Evolutionary conservation across 2,329 filamentous ascomycete genomes (phyloP), one percentile per base, ranked within the genome.

Genomic region (Rosellinia necatrix): DNA sequence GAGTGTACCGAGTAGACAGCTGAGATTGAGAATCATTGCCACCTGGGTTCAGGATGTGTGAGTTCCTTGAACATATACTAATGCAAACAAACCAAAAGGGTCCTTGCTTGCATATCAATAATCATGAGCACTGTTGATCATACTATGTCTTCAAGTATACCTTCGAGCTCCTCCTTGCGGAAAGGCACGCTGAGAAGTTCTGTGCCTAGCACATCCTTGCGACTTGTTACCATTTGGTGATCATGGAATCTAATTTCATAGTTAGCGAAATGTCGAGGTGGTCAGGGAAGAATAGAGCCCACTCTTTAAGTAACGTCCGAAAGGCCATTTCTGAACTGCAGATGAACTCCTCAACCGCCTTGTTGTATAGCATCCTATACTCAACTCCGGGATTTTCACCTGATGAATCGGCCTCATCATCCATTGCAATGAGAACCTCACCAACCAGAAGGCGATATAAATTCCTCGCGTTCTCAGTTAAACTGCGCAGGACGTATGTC

Each of bases 271-370:
- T n/a, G 27, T 24, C 4, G 25, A n/a, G 13, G 54, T 50, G 70
- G 77, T 35, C 15, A 40, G 32, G 29, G 27, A 21, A 29, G 24
- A 46, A 21, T 2, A 9, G 46, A 30, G 75, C 85, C 60, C 74
- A 94, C 82, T 99, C 94, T 75, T 97, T 97, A 60, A 99, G 75
- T 70, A 99, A 72, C 22, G 92, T 96, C 58, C 94, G 83, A 76
- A 97, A 97, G 60, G 91, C 92, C 83, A 97, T 92, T 76, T 97
- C 94, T 58, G 90, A 96, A 65, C 90, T 94, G 72, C 93, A 97
- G 46, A 99, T 94, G 72, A 99, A 97, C 69, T 96, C 92, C 74
- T 97, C 92, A 4, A 93, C 89, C 2, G 94, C 92, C 76, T 96
- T 97, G 71, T 96, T 92, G 70, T 97, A 99, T 62, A 99, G 74